Percentiles rank a stretch among this genome's conserved stretches.
Conservation (phyloP, 2,329 filamentous ascomycete genomes). For the Ophiosphaerella narmari region DNA sequence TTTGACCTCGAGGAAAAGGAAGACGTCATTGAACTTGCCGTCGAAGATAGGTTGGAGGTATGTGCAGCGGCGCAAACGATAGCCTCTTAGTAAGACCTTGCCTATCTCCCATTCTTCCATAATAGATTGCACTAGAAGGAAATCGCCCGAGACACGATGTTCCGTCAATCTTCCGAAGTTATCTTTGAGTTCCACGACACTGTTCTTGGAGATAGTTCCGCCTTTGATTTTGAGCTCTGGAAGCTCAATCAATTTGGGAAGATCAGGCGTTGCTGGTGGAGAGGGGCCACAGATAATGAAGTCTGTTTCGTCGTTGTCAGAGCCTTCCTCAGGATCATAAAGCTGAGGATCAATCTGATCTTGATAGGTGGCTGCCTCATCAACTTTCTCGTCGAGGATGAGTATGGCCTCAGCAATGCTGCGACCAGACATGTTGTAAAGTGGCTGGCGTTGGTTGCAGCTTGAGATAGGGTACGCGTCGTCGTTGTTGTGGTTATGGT, state of each 20-base stretch:
- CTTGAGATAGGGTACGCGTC: no score
- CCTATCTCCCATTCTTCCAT: constrained; percentile 18
- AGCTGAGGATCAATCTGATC: constrained; percentile 9
- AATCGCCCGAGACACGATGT: constrained; percentile 23
- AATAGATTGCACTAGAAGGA: constrained; percentile 25
- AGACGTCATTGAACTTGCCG: constrained; percentile 31
- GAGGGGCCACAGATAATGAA: no score
- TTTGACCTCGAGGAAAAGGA: constrained; percentile 16
- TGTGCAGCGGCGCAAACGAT: constrained; percentile 19
- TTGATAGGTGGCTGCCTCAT: not conserved
- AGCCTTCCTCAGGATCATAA: constrained; percentile 2
- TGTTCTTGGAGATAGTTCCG: constrained; percentile 4
- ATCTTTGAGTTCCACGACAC: constrained; percentile 25
- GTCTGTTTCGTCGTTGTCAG: not conserved
- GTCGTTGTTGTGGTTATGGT: no score
- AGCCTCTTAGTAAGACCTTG: constrained; percentile 23
- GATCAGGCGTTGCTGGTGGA: no score
- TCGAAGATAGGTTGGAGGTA: constrained; percentile 25
- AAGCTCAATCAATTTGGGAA: not conserved
- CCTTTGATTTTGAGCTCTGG: constrained; percentile 1
- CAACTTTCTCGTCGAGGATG: constrained; percentile 3
- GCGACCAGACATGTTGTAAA: constrained; percentile 2
- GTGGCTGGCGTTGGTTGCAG: no score
- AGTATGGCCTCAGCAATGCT: constrained; percentile 3
- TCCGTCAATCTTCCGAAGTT: not conserved